A percentile compares a stretch with the other conserved stretches of the same genome.
Evolutionary conservation across 148 eudicot species (phyloP).

Genomic region (Silene uniflora): DNA sequence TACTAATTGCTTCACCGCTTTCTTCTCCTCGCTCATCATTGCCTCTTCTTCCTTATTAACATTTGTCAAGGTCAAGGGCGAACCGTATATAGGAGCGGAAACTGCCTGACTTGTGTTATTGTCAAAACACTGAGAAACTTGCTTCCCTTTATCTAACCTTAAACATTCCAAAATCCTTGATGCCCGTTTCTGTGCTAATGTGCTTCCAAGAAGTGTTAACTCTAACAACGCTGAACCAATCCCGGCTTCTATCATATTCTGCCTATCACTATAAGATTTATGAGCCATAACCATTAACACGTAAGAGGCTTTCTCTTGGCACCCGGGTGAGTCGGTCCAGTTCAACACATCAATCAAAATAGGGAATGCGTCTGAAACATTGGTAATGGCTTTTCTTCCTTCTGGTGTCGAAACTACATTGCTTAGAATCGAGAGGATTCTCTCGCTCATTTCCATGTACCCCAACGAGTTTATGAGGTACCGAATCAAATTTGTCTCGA

Average conservation of each 20-base stretch:
- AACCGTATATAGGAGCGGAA: slow-evolving; percentile 67
- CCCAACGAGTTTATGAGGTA: slow-evolving; percentile 50
- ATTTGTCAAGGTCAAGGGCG: slow-evolving; percentile 31
- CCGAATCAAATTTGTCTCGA: slow-evolving; percentile 54
- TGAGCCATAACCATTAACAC: slow-evolving; percentile 92
- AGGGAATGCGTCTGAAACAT: slow-evolving; percentile 43
- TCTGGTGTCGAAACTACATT: slow-evolving; percentile 57
- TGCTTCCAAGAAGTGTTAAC: slow-evolving; percentile 78
- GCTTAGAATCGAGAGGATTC: slow-evolving; percentile 67
- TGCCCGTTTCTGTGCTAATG: slow-evolving; percentile 86
- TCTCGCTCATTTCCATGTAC: slow-evolving; percentile 70
- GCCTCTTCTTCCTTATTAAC: slow-evolving; percentile 42
- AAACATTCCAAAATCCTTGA: slow-evolving; percentile 79
- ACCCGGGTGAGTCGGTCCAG: slow-evolving; percentile 81
- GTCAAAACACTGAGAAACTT: slow-evolving; percentile 39
- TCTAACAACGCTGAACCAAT: slow-evolving; percentile 69
- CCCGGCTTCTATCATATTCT: slow-evolving; percentile 74
- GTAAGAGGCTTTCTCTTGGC: slow-evolving; percentile 86
- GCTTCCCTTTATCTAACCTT: slow-evolving; percentile 78
- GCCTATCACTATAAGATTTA: slow-evolving; percentile 71
- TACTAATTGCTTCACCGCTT: slow-evolving; percentile 83
- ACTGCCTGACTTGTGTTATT: slow-evolving; percentile 32
- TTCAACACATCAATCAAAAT: slow-evolving; percentile 66
- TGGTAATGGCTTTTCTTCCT: slow-evolving; percentile 57
- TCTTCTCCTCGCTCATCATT: slow-evolving; percentile 78